These are phyloP conservation scores for Berkeleyomyces rouxiae DNA, from an alignment of 2,329 filamentous ascomycete species.

Conservation along the genomic window DNA sequence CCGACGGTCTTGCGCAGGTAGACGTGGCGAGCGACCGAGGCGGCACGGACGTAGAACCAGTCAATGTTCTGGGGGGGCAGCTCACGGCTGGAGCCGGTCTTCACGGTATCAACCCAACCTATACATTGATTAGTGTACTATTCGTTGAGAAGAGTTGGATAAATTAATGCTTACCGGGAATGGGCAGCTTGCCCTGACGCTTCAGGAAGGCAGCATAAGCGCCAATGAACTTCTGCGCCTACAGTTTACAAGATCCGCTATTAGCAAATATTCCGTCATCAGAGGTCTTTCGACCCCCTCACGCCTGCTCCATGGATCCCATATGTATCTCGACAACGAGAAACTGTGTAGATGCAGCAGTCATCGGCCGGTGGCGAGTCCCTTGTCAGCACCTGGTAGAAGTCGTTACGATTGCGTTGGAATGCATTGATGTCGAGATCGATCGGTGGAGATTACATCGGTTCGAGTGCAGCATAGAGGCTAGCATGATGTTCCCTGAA, in stretches of 20 bases:
- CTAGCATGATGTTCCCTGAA: background rate
- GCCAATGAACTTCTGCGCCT: slow-evolving; percentile 80
- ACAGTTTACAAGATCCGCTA: slow-evolving; percentile 29
- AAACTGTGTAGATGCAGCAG: background rate
- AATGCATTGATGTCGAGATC: background rate
- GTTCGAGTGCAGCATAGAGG: background rate
- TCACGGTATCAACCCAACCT: slow-evolving; percentile 99
- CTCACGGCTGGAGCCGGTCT: slow-evolving; percentile 93
- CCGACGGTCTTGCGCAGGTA: slow-evolving; percentile 99
- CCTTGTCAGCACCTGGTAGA: slow-evolving; percentile 17
- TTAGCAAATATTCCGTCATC: slow-evolving; percentile 60
- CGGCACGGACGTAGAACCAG: slow-evolving; percentile 88
- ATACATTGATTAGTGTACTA: slow-evolving; percentile 5
- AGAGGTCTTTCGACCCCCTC: slow-evolving; percentile 59
- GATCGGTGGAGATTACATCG: background rate
- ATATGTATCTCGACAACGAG: slow-evolving; percentile 15
- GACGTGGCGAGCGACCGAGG: slow-evolving; percentile 91
- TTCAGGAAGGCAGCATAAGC: slow-evolving; percentile 81
- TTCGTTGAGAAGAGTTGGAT: background rate
- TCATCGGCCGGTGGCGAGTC: slow-evolving; percentile 10
- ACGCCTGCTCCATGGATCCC: slow-evolving; percentile 41
- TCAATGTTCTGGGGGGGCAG: slow-evolving; percentile 95
- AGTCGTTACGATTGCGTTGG: slow-evolving; percentile 14
- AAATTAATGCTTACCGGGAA: slow-evolving; percentile 50
- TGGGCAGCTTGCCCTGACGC: slow-evolving; percentile 83